Evolutionary conservation across 192 early-diverging fungal species (phyloP), one percentile per base, ranked within the genome.

Genomic region (Cladochytrium replicatum): DNA sequence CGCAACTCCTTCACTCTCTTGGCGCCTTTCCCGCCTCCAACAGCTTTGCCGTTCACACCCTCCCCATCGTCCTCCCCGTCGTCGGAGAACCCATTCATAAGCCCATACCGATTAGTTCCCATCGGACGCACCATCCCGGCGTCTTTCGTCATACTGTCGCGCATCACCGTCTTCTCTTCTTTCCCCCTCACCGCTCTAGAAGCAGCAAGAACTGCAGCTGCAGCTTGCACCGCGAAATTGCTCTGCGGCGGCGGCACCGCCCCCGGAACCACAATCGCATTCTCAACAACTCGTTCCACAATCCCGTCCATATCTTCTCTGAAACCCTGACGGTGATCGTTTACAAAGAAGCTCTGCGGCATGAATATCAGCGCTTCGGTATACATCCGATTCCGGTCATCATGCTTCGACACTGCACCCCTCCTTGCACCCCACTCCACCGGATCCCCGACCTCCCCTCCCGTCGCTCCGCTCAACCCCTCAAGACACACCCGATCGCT

Each of bases 271-370:
- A 32, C 21, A 17, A 4, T 7, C 23, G 4, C 6, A 7, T 0
- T 46, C 50, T 25, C 32, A 34, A 67, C 37, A 17, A 70, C 31
- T 17, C 22, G 34, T 2, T 71, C 63, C n/a, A 71, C 46, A 24
- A 51, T 63, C 9, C 29, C 13, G 43, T 86, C 80, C 48, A 78
- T 78, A 34, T 83, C 67, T 47, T 89, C 92, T 21, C 88, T 68
- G 66, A 93, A 93, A 6, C 88, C 88, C 72, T 90, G 87, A 25
- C 81, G 79, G 43, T 96, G 88, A 65, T 96, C 92, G 51, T 92
- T 93, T 26, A 91, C 88, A 75, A 96, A 92, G 66, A 88, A 96
- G 32, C 84, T 81, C 57, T 85, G 80, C 17, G 90, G 89, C 88
- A 96, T 88, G 48, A 86, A 92, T 19, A 91, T 83, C 67, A 87